Percentiles rank a stretch among this genome's conserved stretches.
phyloP scores from a whole-genome alignment of 768 basidiomycete species.

The Phlebiopsis flavidoalba region DNA sequence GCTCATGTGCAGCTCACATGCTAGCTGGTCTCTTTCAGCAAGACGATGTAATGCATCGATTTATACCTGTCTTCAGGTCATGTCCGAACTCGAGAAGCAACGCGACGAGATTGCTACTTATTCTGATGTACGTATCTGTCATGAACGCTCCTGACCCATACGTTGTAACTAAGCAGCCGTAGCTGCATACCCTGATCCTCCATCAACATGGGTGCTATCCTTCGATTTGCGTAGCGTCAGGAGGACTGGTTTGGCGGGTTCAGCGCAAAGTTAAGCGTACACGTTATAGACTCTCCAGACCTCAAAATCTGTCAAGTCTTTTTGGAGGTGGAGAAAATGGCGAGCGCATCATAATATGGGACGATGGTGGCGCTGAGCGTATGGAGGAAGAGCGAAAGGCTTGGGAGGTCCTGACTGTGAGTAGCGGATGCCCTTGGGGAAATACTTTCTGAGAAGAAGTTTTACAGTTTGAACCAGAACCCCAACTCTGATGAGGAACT shows the following conservation, averaged over 20 bases:
- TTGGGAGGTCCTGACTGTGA: slow-evolving; percentile 80
- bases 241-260: slow-evolving; percentile 78
- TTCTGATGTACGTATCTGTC: slow-evolving; percentile 49
- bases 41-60: slow-evolving; percentile 89
- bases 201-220: slow-evolving; percentile 86
- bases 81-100: slow-evolving; percentile 62
- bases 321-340: slow-evolving; percentile 67
- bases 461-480: slow-evolving; percentile 70
- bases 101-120: slow-evolving; percentile 61
- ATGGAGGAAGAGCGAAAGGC: slow-evolving; percentile 71
- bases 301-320: slow-evolving; percentile 82
- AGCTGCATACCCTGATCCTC: slow-evolving; percentile 91
- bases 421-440: slow-evolving; percentile 12
- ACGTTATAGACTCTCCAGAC: slow-evolving; percentile 94
- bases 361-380: slow-evolving; percentile 75
- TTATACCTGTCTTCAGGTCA: slow-evolving; percentile 88
- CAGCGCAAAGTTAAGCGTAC: slow-evolving; percentile 57
- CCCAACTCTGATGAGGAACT: slow-evolving; percentile 61
- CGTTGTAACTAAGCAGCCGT: slow-evolving; percentile 4
- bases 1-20: slow-evolving; percentile 89
- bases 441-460: background rate
- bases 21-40: slow-evolving; percentile 85
- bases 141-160: background rate
- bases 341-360: slow-evolving; percentile 85
- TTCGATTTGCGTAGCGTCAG: slow-evolving; percentile 75